Base-by-base conservation (phyloP, 2,329 filamentous ascomycete species). In the Pseudogymnoascus sp. region DNA sequence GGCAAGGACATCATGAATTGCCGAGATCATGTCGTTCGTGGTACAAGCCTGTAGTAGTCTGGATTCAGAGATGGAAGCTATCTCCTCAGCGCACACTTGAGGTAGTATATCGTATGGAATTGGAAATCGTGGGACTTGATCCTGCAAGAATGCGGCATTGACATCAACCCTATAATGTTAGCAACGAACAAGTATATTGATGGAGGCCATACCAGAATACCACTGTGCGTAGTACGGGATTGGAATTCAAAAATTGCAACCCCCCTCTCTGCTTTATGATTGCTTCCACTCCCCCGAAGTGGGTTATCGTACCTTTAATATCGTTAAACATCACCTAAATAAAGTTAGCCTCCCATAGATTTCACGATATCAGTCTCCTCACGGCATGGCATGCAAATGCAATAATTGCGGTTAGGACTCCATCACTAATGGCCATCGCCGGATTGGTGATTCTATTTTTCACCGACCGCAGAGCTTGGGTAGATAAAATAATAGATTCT, bases 281-380 rank as follows among this genome's bases (percentile, higher is more conserved):
- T 54, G 39, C 57, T 30, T 59, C 36, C 20, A 63, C 38, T 12
- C 62, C 62, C 18, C 50, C 60, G 6, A 63, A 36, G 36, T 63
- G 62, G 5, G 43, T 60, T 18, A 60, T 12, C 9, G 58, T 28
- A 11, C 57, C 60, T 8, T 50, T 36, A 8, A 60, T 22, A 58
- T 63, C 62, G 37, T 63, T 59, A 39, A 63, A 63, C 62, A 63
- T 62, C n/a, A 62, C 47, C 62, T 63, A 16, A 16, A 47, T 11
- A 30, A 12, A 9, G 11, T 59, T 38, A 59, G 57, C 38, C 37
- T 6, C 2, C 3, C 16, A 33, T 8, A 35, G 18, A 9, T 6
- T 18, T 47, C 4, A 6, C 3, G 22, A 36, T 35, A 14, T n/a
- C 11, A 16, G 25, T 30, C 30, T n/a, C 11, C 60, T 58, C 18